Evolutionary conservation across 257 asterid genomes (phyloP).

Genomic region (Catharanthus roseus): DNA sequence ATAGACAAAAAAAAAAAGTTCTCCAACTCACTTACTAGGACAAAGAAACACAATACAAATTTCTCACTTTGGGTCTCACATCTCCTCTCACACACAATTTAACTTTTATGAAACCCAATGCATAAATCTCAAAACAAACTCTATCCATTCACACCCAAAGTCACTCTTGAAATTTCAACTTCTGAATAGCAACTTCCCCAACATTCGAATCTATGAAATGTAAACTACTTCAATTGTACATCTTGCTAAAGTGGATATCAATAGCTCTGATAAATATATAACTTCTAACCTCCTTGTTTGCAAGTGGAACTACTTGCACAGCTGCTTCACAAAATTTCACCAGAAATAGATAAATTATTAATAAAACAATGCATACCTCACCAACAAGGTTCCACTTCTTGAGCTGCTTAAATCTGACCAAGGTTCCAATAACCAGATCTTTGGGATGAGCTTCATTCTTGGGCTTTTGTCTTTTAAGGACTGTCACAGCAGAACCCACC

Average conservation of each 20-base stretch:
- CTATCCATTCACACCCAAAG: too few species aligned
- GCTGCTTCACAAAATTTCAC: neutral
- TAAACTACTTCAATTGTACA: neutral
- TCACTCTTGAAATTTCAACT: neutral
- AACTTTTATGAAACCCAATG: too few species aligned
- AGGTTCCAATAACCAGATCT: conserved; percentile 77
- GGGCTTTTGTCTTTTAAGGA: conserved; percentile 58
- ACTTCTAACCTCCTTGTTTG: neutral
- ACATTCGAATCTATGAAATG: neutral
- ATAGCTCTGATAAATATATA: neutral
- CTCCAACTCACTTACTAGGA: neutral
- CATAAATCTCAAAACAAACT: too few species aligned
- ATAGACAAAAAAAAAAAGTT: neutral
- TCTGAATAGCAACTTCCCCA: neutral
- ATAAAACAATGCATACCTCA: conserved; percentile 47
- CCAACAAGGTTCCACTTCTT: conserved; percentile 92
- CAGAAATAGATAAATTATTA: neutral
- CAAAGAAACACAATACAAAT: too few species aligned
- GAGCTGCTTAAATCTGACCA: conserved; percentile 89
- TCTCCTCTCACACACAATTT: too few species aligned
- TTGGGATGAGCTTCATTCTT: conserved; percentile 71
- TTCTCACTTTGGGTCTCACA: too few species aligned
- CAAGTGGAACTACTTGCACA: neutral
- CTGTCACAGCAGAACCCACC: conserved; percentile 62
- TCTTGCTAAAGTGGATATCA: neutral